phyloP scores from a whole-genome alignment of 176 grass and related monocot species.

The Guadua angustifolia region DNA sequence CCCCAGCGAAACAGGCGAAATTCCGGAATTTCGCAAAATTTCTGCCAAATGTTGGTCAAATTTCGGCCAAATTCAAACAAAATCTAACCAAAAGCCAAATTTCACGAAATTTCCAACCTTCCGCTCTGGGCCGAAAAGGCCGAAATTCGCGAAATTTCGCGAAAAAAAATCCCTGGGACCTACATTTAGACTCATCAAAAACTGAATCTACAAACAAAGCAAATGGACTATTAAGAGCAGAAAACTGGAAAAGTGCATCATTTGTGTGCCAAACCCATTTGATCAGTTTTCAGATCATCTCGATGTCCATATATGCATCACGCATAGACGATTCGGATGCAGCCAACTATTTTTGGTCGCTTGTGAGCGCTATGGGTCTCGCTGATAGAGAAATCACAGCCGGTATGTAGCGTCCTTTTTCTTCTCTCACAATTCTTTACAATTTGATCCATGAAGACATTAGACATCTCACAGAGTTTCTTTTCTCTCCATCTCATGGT shows the following conservation, averaged over 20 bases:
- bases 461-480: conserved; percentile 11
- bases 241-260: neutral
- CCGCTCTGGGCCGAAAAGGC: no score
- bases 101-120: no score
- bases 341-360: conserved; percentile 1
- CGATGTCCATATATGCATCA: conserved; percentile 11
- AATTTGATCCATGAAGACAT: conserved; percentile 25
- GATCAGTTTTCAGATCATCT: neutral
- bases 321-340: conserved; percentile 22
- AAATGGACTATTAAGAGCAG: neutral
- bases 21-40: no score
- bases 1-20: no score
- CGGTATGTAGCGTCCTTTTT: neutral
- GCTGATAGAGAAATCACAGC: conserved; percentile 6
- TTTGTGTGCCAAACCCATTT: neutral
- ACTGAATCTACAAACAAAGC: conserved; percentile 1
- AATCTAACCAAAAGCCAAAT: no score
- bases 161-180: no score
- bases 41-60: no score
- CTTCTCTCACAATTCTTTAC: neutral
- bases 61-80: no score
- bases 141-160: no score
- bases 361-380: neutral
- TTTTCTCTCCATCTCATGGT: conserved; percentile 10
- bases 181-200: neutral